Evolutionary conservation across 352 stramenopile species (phyloP).

Genomic region (Elongisporangium undulatum): DNA sequence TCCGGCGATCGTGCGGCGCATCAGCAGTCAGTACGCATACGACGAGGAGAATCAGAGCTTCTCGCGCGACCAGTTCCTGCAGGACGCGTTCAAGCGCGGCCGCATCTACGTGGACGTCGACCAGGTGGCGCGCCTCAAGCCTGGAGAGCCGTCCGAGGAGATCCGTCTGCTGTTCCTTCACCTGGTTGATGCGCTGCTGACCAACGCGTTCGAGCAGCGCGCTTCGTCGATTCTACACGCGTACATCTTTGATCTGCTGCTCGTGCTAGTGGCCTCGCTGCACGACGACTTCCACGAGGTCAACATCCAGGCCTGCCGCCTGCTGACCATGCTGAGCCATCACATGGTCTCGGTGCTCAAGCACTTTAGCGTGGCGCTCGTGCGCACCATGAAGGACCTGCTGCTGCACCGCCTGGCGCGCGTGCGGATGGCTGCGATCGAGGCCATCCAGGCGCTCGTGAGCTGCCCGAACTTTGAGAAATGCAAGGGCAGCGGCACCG

Average conservation of each 20-base stretch:
- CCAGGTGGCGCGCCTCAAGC: conserved; percentile 34
- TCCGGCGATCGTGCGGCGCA: conserved; percentile 56
- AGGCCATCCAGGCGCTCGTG: conserved; percentile 80
- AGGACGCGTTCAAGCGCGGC: conserved; percentile 71
- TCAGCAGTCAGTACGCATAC: conserved; percentile 60
- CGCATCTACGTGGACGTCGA: conserved; percentile 50
- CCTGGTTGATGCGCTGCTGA: conserved; percentile 43
- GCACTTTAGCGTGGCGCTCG: conserved; percentile 90
- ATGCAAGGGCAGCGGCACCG: conserved; percentile 91
- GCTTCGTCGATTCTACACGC: conserved; percentile 75
- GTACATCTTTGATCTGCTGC: conserved; percentile 75
- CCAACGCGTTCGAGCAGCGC: conserved; percentile 40
- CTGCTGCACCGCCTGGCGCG: conserved; percentile 88
- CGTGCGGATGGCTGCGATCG: conserved; percentile 84
- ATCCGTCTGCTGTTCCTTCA: conserved; percentile 60
- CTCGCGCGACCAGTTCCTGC: conserved; percentile 57
- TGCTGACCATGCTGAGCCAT: conserved; percentile 41
- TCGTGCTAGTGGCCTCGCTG: conserved; percentile 63
- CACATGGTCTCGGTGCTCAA: conserved; percentile 91
- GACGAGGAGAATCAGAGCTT: conserved; percentile 79
- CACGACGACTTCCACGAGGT: conserved; percentile 87
- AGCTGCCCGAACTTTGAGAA: conserved; percentile 87
- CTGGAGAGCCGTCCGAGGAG: conserved; percentile 70
- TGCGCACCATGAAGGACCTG: conserved; percentile 72
- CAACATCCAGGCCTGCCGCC: conserved; percentile 65